These are phyloP conservation scores for Mycena maculata DNA, from an alignment of 768 basidiomycete species.

Conservation along the genomic window DNA sequence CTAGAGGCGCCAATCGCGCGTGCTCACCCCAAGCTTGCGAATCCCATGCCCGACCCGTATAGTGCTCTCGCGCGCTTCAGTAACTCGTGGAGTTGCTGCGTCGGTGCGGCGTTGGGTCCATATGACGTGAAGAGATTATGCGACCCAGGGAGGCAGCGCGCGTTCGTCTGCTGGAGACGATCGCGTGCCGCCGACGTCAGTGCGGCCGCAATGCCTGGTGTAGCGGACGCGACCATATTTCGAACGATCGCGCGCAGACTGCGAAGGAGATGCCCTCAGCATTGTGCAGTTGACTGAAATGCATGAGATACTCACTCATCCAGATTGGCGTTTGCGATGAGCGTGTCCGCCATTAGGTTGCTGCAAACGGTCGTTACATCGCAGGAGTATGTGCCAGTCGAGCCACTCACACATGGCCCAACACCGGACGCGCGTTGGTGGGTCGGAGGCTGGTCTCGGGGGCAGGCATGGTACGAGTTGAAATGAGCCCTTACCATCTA, in stretches of 20 bases:
- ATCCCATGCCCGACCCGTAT: constrained; percentile 37
- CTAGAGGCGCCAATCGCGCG: background rate
- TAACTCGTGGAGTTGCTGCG: constrained; percentile 27
- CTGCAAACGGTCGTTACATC: background rate
- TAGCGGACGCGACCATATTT: constrained; percentile 35
- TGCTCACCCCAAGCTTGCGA: constrained; percentile 31
- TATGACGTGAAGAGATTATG: constrained; percentile 20
- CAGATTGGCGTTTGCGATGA: constrained; percentile 34
- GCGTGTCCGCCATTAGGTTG: constrained; percentile 36
- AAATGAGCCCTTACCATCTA: background rate
- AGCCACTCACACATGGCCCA: constrained; percentile 26
- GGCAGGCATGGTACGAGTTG: constrained; percentile 22
- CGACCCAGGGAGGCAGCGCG: constrained; percentile 1
- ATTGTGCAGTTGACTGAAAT: too few species aligned
- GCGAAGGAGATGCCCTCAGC: too few species aligned
- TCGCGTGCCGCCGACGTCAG: constrained; percentile 33
- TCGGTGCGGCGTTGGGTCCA: constrained; percentile 13
- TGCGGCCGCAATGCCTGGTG: constrained; percentile 31
- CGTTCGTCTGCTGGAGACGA: constrained; percentile 28
- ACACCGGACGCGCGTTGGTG: constrained; percentile 18
- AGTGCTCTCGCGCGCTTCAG: constrained; percentile 31
- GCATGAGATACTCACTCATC: constrained; percentile 25
- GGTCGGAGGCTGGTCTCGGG: constrained; percentile 15
- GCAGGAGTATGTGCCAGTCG: background rate
- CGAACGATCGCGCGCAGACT: constrained; percentile 34